phyloP scores from a whole-genome alignment of 768 basidiomycete genomes.

The Phlegmacium glaucopus region DNA sequence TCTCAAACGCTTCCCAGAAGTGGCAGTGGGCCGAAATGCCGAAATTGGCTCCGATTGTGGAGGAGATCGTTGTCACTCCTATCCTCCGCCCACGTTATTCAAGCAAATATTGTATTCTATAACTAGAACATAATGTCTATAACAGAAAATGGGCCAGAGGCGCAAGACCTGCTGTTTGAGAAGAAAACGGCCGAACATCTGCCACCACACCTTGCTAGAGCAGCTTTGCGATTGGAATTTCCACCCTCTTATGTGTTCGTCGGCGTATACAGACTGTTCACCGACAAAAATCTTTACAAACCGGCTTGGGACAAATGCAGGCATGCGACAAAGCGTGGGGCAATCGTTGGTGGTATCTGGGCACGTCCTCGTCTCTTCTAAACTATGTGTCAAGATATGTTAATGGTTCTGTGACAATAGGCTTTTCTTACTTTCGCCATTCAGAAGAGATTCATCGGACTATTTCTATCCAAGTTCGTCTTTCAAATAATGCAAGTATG shows the following conservation, averaged over 20 bases:
- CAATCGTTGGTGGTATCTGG: conserved; percentile 67
- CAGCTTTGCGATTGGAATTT: conserved; percentile 62
- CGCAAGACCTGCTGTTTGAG: conserved; percentile 17
- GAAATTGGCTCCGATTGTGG: no score
- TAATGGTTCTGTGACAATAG: conserved; percentile 31
- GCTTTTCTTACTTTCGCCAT: conserved; percentile 65
- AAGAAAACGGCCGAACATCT: conserved; percentile 24
- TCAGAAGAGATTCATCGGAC: conserved; percentile 62
- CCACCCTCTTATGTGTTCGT: conserved; percentile 84
- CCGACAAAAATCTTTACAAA: conserved; percentile 62
- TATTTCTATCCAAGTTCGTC: conserved; percentile 63
- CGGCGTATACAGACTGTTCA: conserved; percentile 78
- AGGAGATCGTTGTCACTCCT: neutral
- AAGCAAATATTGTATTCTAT: neutral
- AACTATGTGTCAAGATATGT: neutral
- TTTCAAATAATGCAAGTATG: neutral
- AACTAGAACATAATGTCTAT: conserved; percentile 7
- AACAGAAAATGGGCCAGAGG: conserved; percentile 17
- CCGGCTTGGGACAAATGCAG: conserved; percentile 86
- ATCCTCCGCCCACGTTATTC: neutral
- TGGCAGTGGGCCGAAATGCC: no score
- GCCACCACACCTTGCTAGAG: conserved; percentile 47
- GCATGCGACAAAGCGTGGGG: conserved; percentile 71
- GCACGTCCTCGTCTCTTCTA: conserved; percentile 33
- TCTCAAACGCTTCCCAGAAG: no score